Conservation (phyloP, 2,329 filamentous ascomycete species). For the Exophiala lecanii-corni region DNA sequence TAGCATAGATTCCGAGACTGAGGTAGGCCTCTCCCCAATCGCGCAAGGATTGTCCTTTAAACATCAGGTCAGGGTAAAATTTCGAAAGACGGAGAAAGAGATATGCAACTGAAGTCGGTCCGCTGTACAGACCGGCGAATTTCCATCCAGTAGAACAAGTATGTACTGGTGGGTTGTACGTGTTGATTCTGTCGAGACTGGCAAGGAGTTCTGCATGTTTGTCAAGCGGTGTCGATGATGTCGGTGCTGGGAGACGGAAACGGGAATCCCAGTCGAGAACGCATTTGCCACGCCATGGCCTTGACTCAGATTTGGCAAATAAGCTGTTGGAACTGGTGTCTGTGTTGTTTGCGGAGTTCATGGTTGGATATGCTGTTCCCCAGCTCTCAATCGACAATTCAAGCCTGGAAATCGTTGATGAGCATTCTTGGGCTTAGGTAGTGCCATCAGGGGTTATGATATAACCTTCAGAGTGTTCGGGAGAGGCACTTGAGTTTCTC, state of each 20-base stretch:
- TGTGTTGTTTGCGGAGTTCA: no score
- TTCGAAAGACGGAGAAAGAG: slow-evolving; percentile 50
- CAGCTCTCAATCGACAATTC: no score
- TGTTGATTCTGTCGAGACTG: slow-evolving; percentile 23
- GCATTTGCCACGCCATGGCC: no score
- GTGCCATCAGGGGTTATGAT: no score
- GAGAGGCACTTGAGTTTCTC: no score
- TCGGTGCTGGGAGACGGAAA: not conserved
- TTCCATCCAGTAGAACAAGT: slow-evolving; percentile 29
- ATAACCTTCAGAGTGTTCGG: no score
- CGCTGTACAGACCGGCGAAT: slow-evolving; percentile 45
- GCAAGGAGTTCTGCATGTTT: slow-evolving; percentile 19
- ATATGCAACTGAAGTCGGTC: slow-evolving; percentile 54
- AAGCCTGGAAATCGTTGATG: no score
- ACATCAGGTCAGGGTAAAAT: slow-evolving; percentile 40
- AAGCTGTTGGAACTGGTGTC: no score
- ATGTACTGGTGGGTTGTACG: slow-evolving; percentile 26
- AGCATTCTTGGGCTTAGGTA: no score
- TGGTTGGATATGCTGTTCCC: no score
- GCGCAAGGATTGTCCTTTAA: slow-evolving; percentile 40
- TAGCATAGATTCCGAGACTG: slow-evolving; percentile 9
- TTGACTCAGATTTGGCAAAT: no score
- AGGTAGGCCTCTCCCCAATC: slow-evolving; percentile 49
- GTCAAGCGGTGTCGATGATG: slow-evolving; percentile 1
- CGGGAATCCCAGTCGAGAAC: no score